These are phyloP conservation scores for Penicillium sp. DNA, from an alignment of 2,329 filamentous ascomycete genomes.

Conservation along the genomic window DNA sequence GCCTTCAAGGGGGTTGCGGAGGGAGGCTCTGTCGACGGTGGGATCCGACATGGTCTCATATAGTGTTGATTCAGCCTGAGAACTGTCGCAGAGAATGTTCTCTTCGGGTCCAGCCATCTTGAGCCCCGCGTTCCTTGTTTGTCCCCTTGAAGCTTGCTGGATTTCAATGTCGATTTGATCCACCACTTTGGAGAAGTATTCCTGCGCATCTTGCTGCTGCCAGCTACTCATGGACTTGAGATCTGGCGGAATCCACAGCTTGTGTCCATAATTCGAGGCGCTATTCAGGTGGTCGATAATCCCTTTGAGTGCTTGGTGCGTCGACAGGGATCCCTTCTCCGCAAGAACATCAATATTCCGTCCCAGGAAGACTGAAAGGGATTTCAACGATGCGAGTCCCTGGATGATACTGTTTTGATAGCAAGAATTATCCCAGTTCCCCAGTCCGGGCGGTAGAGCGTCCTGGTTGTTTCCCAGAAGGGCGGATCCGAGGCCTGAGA, in stretches of 20 bases:
- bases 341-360: constrained; percentile 39
- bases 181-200: constrained; percentile 89
- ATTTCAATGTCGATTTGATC: constrained; percentile 81
- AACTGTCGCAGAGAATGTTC: constrained; percentile 30
- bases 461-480: constrained; percentile 36
- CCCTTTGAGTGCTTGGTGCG: constrained; percentile 57
- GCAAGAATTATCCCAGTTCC: constrained; percentile 93
- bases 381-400: constrained; percentile 70
- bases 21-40: constrained; percentile 21
- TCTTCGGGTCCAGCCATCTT: constrained; percentile 38
- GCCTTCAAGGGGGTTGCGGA: constrained; percentile 80
- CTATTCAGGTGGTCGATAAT: constrained; percentile 70
- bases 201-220: constrained; percentile 96
- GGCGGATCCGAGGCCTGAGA: constrained; percentile 54
- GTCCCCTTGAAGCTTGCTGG: constrained; percentile 48
- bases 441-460: constrained; percentile 60
- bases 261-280: constrained; percentile 66
- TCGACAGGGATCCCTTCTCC: constrained; percentile 42
- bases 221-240: constrained; percentile 92
- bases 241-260: constrained; percentile 75
- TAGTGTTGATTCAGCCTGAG: constrained; percentile 7
- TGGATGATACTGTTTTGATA: constrained; percentile 97
- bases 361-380: constrained; percentile 66
- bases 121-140: constrained; percentile 46
- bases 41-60: constrained; percentile 17